Base-by-base conservation (phyloP, 139 green algal species). In the Astrephomene gubernaculifera region DNA sequence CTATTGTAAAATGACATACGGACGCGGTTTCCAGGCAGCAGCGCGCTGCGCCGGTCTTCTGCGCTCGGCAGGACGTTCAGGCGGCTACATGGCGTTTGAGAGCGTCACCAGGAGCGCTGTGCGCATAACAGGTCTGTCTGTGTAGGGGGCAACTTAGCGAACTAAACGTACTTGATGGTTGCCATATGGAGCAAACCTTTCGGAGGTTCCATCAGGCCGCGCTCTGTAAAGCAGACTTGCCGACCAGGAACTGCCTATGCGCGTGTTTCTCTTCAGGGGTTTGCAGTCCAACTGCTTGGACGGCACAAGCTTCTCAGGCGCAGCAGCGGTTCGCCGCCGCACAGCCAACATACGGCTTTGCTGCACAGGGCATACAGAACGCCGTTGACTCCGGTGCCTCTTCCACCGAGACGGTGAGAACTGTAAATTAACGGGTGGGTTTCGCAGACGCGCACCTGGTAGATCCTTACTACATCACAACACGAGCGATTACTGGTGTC, bases 311-410 rank as follows among this genome's bases (percentile, higher is more conserved):
- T 5, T 14, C 75, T 10, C 57, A 71, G 57, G 5, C 12, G 75
- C 60, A 57, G 41, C 76, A 72, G 60, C 61, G 64, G 7, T 57
- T 43, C 7, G 27, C 43, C 24, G 17, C 21, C 22, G 29, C 60
- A 25, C 60, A 72, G 76, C 76, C 76, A 12, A 38, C 8, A 24
- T 72, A 73, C 45, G 76, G 76, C 35, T 83, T 83, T n/a, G 76
- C 76, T 9, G 76, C 76, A 4, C 76, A 83, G 60, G 76, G 36
- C 17, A 25, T 67, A 8, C 72, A 71, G 36, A 12, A 19, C 10
- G n/a, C 43, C 2, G 39, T 35, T 12, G 75, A 82, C 27, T 4
- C 31, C n/a, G 21, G 38, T 9, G 38, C 2, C 4, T 6, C 7
- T 21, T 22, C 7, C 22, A 35, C 38, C 21, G 68, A 9, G 12